Evolutionary conservation across 2,329 filamentous ascomycete genomes (phyloP), one percentile per base, ranked within the genome.

Genomic region (Phyllosticta citribraziliensis): DNA sequence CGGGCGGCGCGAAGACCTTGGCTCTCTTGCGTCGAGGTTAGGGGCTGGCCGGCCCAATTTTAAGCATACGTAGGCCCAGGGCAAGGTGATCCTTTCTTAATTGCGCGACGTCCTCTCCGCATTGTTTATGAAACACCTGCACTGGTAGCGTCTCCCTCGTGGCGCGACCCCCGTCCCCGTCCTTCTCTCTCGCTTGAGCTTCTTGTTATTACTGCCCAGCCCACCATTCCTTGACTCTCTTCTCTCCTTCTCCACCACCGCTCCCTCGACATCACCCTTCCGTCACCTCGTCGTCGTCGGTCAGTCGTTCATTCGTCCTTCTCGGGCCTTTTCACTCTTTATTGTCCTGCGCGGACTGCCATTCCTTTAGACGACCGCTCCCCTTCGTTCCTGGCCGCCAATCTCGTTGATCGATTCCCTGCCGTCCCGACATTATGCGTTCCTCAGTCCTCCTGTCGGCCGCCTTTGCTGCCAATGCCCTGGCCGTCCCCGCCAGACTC

Each of bases 21-120:
- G 22, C 22, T 22, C 22, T 22, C 22, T n/a, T n/a, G n/a, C n/a
- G n/a, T n/a, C n/a, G n/a, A 22, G 22, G 22, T 22, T 22, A 22
- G 9, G 55, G 55, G 25, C 47, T 55, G 47, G 53, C 59, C 59
- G 20, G 52, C 10, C 47, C 35, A 55, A 61, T 51, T 61, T 61
- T 22, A 61, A 61, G 56, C 58, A 52, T 56, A 57, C 47, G 52
- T 56, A 55, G 53, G 40, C 35, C 40, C 40, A 47, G 54, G 40
- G 47, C 54, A 25, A 30, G 54, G 27, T 25, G 55, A 58, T 58
- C 55, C 60, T 47, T 62, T 62, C 60, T 62, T 33, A 55, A 57
- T 62, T 62, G 60, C 55, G 55, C 55, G 50, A 51, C 55, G 57
- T 57, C 55, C 55, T 62, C 60, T 56, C 60, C 60, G 60, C 60